Evolutionary conservation across 2,329 filamentous ascomycete species (phyloP), one percentile per base, ranked within the genome.

Genomic region (Epichloe gansuensis): DNA sequence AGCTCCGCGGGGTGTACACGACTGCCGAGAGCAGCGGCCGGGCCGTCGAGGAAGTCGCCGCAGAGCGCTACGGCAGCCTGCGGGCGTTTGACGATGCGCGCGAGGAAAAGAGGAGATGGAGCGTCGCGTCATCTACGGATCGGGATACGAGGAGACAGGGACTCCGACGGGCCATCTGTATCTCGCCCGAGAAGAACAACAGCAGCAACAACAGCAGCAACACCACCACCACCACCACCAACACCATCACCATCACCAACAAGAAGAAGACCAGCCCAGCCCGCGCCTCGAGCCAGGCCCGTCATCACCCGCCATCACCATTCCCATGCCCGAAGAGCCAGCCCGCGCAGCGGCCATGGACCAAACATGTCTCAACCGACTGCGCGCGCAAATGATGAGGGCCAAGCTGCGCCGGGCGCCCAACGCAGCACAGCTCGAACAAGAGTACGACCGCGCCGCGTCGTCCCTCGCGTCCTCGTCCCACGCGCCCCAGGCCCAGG

Each of bases 341-440:
- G 34, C 60, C 0, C 48, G 54, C 7, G 49, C 57, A 0, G 56
- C 62, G 3, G 72, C 72, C 17, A 70, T 94, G 21, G 87, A 95
- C 60, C 82, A 86, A 62, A 93, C 88, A 0, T 75, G 83, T 0
- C 74, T 98, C 52, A 98, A 98, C 68, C 83, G 88, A 55, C 78
- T 98, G 48, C 91, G 91, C 58, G 93, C 93, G 0, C 86, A 93
- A 62, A 84, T 97, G 75, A 91, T 98, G 86, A 96, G 94, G 66
- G 93, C 93, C 4, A 95, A 94, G 64, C 73, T 98, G 46, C 85
- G 83, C 55, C 84, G 85, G 15, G 82, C 87, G 0, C 79, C 88
- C 0, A 83, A 95, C 58, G 85, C 82, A 1, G 80, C 80, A 2
- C 78, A 84, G 58, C 78, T 98, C 2, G 89, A 98, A 65, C 79